These are phyloP conservation scores for Triticum dicoccoides DNA, from an alignment of 176 grass and related monocot genomes.

Conservation along the genomic window DNA sequence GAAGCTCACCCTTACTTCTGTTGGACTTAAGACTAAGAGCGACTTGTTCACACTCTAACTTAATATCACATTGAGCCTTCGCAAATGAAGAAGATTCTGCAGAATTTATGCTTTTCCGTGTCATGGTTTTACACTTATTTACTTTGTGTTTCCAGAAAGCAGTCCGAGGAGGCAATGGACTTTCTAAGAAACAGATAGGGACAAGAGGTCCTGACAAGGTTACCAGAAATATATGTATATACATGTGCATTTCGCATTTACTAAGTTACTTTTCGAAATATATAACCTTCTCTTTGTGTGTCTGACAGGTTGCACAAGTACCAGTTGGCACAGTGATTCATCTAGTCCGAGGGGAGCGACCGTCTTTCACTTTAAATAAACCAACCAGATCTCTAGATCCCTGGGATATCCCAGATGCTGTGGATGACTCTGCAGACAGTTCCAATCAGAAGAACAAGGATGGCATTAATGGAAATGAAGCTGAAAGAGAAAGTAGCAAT, in stretches of 20 bases:
- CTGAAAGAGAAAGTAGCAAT: neutral
- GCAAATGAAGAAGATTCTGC: neutral
- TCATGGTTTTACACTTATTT: neutral
- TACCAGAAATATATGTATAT: neutral
- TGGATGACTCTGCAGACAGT: conserved; percentile 17
- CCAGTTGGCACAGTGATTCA: conserved; percentile 94
- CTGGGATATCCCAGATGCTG: conserved; percentile 62
- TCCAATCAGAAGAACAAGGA: neutral
- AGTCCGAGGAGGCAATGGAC: conserved; percentile 37
- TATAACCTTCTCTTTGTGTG: neutral
- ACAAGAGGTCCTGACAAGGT: conserved; percentile 26
- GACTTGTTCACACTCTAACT: neutral
- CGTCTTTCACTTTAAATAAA: conserved; percentile 46
- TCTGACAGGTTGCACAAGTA: conserved; percentile 61
- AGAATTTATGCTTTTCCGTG: neutral
- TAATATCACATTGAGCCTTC: neutral
- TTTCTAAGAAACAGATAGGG: conserved; percentile 21
- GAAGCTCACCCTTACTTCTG: neutral
- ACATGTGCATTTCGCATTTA: neutral
- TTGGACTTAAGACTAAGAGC: neutral
- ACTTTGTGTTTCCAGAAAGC: conserved; percentile 57
- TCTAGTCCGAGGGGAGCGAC: conserved; percentile 61
- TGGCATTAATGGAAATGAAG: conserved; percentile 11
- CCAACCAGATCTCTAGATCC: conserved; percentile 25
- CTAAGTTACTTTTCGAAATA: neutral